Base-by-base conservation (phyloP, 495 filamentous ascomycete species). In the Pyrenopolyporus hunteri region DNA sequence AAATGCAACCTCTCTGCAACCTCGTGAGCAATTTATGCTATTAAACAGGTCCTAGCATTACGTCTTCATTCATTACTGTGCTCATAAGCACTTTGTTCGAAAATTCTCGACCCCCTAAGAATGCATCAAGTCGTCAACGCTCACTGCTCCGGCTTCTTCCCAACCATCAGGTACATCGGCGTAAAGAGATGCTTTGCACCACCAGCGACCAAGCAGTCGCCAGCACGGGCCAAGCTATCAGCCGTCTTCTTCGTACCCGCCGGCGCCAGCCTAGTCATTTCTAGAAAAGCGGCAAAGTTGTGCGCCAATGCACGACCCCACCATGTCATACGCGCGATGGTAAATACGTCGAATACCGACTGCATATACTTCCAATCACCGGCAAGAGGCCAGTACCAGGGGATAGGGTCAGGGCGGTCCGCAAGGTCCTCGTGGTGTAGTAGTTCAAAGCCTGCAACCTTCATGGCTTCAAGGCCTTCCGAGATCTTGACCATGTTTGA, bases 81-180 rank as follows among this genome's bases (percentile, higher is more conserved):
- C 63, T 39, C 51, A 52, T 66, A 66, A 57, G 63, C 63, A 66
- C 56, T 13, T 47, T 23, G 17, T 8, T 37, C 58, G 20, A 47
- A 56, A 16, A 13, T 17, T 36, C 31, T 39, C 14, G 11, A 40
- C 36, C 23, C 7, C 3, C n/a, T n/a, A n/a, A n/a, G n/a, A n/a
- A n/a, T n/a, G n/a, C n/a, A n/a, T n/a, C n/a, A n/a, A n/a, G n/a
- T n/a, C n/a, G n/a, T n/a, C 3, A 17, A 7, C 8, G 10, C 13
- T 58, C 71, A 80, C 62, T 78, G 67, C 36, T 63, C 64, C n/a
- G 93, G 91, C 81, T 98, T 98, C 77, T 92, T 85, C 31, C 84
- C 94, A 53, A 98, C 86, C 94, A 98, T 97, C 73, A 98, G 79
- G 80, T 97, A 98, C 94, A 98, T 98, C 31, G 94, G 94, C 0